phyloP scores from a whole-genome alignment of 371 early-diverging fungal species.

The Mortierella sp. region DNA sequence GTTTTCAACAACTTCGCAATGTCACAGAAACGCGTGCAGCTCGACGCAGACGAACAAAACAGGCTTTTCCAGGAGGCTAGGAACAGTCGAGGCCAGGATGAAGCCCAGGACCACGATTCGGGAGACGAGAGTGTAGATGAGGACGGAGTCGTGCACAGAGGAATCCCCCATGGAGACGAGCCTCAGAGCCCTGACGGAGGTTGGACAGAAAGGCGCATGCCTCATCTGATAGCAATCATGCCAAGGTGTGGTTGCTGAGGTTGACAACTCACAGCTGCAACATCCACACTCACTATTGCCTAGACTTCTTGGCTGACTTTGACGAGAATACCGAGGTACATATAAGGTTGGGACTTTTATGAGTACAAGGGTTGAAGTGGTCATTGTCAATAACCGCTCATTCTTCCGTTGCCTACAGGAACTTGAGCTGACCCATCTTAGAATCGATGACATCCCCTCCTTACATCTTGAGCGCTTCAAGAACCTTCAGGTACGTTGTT shows the following conservation, averaged over 20 bases:
- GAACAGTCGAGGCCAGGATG: slow-evolving; percentile 6
- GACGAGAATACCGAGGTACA: slow-evolving; percentile 61
- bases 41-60: slow-evolving; percentile 50
- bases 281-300: too few relatives aligned
- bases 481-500: slow-evolving; percentile 65
- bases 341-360: too few relatives aligned
- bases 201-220: slow-evolving; percentile 25
- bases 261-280: too few relatives aligned
- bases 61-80: slow-evolving; percentile 45
- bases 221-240: too few relatives aligned
- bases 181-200: slow-evolving; percentile 18
- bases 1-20: slow-evolving; percentile 6
- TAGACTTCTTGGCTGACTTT: slow-evolving; percentile 60
- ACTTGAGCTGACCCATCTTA: slow-evolving; percentile 84
- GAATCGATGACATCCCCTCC: slow-evolving; percentile 68
- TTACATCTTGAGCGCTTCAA: slow-evolving; percentile 78
- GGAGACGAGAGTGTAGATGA: slow-evolving; percentile 41
- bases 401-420: slow-evolving; percentile 57
- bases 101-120: slow-evolving; percentile 20
- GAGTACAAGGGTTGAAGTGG: background rate
- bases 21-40: slow-evolving; percentile 42
- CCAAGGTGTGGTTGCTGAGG: too few relatives aligned
- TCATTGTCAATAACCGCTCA: too few relatives aligned
- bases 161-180: slow-evolving; percentile 44
- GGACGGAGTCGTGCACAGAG: slow-evolving; percentile 41